These are phyloP conservation scores for Schizophyllum commune DNA, from an alignment of 1,284 basidiomycete species.

Conservation along the genomic window DNA sequence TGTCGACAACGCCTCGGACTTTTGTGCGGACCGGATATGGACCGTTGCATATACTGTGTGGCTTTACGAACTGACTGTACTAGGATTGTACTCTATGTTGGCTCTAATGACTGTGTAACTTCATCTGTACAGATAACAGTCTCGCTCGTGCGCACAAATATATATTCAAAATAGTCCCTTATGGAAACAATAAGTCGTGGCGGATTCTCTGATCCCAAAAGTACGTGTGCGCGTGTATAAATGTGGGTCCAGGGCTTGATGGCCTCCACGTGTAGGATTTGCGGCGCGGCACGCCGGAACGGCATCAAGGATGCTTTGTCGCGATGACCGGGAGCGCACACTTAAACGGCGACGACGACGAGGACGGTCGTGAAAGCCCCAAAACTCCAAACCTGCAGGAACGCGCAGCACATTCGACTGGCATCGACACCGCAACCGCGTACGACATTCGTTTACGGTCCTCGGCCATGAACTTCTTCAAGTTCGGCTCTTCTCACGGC, in stretches of 20 bases:
- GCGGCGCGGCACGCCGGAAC: neutral
- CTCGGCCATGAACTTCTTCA: slow-evolving; percentile 10
- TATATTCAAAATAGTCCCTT: too few species aligned
- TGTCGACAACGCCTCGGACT: neutral
- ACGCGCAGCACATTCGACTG: neutral
- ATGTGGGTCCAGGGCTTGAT: too few species aligned
- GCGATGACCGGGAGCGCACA: neutral
- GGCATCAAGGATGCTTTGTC: neutral
- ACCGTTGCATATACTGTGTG: neutral
- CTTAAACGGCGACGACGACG: neutral
- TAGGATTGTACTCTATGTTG: too few species aligned
- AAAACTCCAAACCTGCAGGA: neutral
- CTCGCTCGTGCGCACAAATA: too few species aligned
- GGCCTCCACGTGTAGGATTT: too few species aligned
- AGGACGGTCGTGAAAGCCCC: neutral
- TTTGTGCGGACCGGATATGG: neutral
- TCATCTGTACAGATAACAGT: too few species aligned
- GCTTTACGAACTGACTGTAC: too few species aligned
- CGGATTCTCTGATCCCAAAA: too few species aligned
- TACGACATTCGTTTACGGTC: neutral
- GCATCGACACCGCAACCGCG: neutral
- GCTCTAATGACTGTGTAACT: too few species aligned
- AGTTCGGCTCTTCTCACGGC: slow-evolving; percentile 31
- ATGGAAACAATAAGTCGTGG: too few species aligned
- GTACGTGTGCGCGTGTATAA: too few species aligned